phyloP scores from a whole-genome alignment of 495 filamentous ascomycete species.

The Aspergillus conjunctus region DNA sequence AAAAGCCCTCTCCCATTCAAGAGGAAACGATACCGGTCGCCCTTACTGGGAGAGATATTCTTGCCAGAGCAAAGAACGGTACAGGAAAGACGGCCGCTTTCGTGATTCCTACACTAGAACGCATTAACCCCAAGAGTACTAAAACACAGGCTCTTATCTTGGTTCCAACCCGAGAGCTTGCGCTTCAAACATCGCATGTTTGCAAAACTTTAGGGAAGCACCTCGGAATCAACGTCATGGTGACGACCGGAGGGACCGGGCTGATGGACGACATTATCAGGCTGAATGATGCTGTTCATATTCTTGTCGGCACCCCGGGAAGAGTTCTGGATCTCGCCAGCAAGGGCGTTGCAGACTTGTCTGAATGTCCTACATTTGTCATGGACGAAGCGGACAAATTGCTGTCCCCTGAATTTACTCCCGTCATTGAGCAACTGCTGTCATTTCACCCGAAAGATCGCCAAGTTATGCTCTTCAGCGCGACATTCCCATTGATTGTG shows the following conservation, averaged over 20 bases:
- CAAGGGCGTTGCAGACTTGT: slow-evolving; percentile 94
- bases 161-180: slow-evolving; percentile 94
- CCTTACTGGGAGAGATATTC: slow-evolving; percentile 89
- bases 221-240: slow-evolving; percentile 97
- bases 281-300: slow-evolving; percentile 89
- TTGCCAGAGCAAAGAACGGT: slow-evolving; percentile 96
- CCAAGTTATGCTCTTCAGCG: slow-evolving; percentile 98
- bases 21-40: slow-evolving; percentile 98
- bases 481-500: slow-evolving; percentile 93
- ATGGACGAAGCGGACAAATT: slow-evolving; percentile 99
- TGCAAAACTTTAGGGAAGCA: slow-evolving; percentile 98
- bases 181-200: slow-evolving; percentile 98
- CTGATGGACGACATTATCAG: slow-evolving; percentile 97
- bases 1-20: slow-evolving; percentile 98
- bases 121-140: slow-evolving; percentile 91
- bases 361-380: slow-evolving; percentile 93
- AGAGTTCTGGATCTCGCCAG: slow-evolving; percentile 92
- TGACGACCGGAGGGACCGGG: slow-evolving; percentile 92
- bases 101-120: slow-evolving; percentile 91
- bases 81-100: slow-evolving; percentile 98
- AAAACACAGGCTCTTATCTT: slow-evolving; percentile 96
- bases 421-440: slow-evolving; percentile 92
- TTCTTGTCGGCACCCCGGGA: slow-evolving; percentile 96
- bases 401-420: slow-evolving; percentile 93
- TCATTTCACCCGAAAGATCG: slow-evolving; percentile 93